Evolutionary conservation across 148 eudicot species (phyloP).

Genomic region (Bassia scoparia): DNA sequence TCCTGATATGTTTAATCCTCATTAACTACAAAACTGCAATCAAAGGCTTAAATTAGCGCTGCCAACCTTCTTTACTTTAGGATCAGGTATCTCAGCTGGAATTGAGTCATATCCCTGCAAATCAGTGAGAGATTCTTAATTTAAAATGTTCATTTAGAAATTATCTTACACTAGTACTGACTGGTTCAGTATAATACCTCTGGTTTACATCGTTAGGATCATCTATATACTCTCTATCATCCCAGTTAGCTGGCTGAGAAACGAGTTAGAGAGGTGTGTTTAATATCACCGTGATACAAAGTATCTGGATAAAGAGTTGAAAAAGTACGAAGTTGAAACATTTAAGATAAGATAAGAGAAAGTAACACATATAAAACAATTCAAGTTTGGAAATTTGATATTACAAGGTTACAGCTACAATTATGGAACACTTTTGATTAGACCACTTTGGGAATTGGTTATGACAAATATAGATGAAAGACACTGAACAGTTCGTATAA

Average conservation of each 20-base stretch:
- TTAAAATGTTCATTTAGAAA: neutral
- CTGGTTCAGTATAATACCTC: slow-evolving; percentile 33
- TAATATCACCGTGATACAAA: neutral
- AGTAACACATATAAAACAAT: neutral
- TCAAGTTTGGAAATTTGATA: neutral
- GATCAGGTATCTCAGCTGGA: slow-evolving; percentile 45
- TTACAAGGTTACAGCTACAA: neutral
- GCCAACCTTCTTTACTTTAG: slow-evolving; percentile 46
- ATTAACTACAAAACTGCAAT: neutral
- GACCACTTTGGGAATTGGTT: too few species aligned
- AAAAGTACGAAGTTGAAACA: too few species aligned
- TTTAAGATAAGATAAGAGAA: neutral
- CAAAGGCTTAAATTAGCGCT: slow-evolving; percentile 5
- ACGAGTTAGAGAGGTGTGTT: neutral
- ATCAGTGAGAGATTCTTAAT: slow-evolving; percentile 5
- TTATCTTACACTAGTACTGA: too few species aligned
- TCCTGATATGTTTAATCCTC: too few species aligned
- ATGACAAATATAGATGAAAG: neutral
- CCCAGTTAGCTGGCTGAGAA: slow-evolving; percentile 43
- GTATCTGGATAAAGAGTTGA: neutral
- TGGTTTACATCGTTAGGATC: slow-evolving; percentile 40
- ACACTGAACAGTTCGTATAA: too few species aligned
- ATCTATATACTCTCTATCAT: slow-evolving; percentile 41
- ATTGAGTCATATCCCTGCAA: slow-evolving; percentile 45
- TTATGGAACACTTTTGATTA: neutral